Evolutionary conservation across 2,329 filamentous ascomycete genomes (phyloP).

Genomic region (Colletotrichum siamense): DNA sequence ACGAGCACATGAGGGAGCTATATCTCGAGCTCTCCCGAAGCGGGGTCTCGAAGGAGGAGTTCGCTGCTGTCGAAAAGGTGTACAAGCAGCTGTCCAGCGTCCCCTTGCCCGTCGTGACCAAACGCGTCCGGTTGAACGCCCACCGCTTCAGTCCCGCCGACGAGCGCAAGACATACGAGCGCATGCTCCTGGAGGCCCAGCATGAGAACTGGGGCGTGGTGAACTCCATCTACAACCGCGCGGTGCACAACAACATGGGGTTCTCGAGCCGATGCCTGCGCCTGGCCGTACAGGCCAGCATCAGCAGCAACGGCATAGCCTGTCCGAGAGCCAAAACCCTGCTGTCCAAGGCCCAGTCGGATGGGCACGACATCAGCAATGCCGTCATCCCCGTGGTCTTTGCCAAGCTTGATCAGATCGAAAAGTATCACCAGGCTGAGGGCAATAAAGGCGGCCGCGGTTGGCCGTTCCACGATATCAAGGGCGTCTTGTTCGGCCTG

Average conservation of each 20-base stretch:
- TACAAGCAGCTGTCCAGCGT: background rate
- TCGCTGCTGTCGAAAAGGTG: conserved; percentile 16
- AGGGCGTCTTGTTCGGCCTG: conserved; percentile 28
- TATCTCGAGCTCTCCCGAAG: conserved; percentile 31
- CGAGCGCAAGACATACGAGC: conserved; percentile 36
- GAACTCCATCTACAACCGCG: conserved; percentile 43
- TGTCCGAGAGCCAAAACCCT: conserved; percentile 40
- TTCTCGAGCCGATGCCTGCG: conserved; percentile 48
- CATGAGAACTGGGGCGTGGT: conserved; percentile 35
- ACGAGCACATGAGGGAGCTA: conserved; percentile 37
- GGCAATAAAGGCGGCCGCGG: background rate
- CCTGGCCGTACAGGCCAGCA: conserved; percentile 50
- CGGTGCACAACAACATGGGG: conserved; percentile 36
- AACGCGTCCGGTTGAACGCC: conserved; percentile 22
- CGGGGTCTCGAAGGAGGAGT: conserved; percentile 28
- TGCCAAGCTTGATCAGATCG: conserved; percentile 39
- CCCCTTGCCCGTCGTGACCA: conserved; percentile 15
- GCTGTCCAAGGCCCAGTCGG: conserved; percentile 41
- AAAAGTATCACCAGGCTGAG: conserved; percentile 18
- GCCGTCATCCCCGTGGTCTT: conserved; percentile 46
- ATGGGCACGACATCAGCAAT: conserved; percentile 46
- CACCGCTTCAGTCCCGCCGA: conserved; percentile 28
- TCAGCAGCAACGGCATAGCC: conserved; percentile 35
- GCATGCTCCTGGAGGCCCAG: conserved; percentile 46
- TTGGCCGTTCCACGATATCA: conserved; percentile 2